These are phyloP conservation scores for Apiosordaria backusii DNA, from an alignment of 495 filamentous ascomycete species.

Conservation along the genomic window DNA sequence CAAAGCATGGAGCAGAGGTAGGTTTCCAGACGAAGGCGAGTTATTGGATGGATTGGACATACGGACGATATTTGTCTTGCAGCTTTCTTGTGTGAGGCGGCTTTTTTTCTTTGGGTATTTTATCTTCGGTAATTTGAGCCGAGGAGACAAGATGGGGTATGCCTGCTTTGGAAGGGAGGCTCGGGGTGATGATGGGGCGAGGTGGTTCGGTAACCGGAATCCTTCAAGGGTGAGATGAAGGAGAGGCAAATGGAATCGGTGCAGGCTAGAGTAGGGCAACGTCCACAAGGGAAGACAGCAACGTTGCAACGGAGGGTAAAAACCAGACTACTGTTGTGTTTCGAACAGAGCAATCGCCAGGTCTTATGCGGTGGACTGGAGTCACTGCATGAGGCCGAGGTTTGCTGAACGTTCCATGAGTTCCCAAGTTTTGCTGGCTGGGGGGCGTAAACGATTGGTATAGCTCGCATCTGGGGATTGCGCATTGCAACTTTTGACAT, in stretches of 20 bases:
- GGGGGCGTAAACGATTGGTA: background rate
- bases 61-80: background rate
- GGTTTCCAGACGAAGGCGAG: background rate
- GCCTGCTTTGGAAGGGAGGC: background rate
- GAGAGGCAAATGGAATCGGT: too few species aligned
- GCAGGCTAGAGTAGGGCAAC: too few species aligned
- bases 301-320: background rate
- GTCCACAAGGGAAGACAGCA: background rate
- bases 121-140: background rate
- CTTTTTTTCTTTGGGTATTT: background rate
- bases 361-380: background rate
- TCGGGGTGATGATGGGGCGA: background rate
- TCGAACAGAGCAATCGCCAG: background rate
- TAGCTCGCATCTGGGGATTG: background rate
- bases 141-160: background rate
- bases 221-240: too few species aligned
- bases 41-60: too few species aligned
- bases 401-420: background rate
- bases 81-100: background rate
- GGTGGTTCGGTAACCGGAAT: too few species aligned
- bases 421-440: background rate
- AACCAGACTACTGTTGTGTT: background rate
- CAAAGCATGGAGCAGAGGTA: background rate
- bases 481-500: too few species aligned
- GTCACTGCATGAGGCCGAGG: background rate